Percentiles rank a stretch among this genome's conserved stretches.
Conservation (phyloP, 2,329 filamentous ascomycete genomes). For the Hymenoscyphus fraxineus region DNA sequence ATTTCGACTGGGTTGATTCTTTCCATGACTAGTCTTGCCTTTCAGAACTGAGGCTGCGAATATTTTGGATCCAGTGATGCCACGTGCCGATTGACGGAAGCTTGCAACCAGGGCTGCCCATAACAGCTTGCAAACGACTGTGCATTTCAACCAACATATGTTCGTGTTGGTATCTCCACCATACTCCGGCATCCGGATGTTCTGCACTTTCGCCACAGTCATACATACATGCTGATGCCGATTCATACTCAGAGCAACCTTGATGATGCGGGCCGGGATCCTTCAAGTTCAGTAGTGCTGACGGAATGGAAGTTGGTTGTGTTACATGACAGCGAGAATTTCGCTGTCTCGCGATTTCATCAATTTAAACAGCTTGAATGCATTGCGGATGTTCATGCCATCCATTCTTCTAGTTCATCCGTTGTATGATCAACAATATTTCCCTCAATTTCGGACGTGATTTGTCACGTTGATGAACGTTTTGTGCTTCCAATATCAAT, state of each 20-base stretch:
- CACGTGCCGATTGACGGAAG: background rate
- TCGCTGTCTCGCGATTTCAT: background rate
- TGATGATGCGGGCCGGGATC: constrained; percentile 1
- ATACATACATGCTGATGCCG: constrained; percentile 5
- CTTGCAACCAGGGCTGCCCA: background rate
- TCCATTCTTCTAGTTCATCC: constrained; percentile 2
- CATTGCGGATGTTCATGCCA: background rate
- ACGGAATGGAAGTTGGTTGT: background rate
- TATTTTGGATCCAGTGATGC: background rate
- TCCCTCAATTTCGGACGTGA: background rate
- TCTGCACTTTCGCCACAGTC: constrained; percentile 2
- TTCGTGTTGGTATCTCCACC: background rate
- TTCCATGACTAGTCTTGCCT: too few relatives aligned
- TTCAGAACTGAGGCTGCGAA: background rate
- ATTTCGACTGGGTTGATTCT: too few relatives aligned
- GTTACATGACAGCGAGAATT: background rate
- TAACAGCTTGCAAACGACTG: background rate
- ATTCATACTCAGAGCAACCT: background rate
- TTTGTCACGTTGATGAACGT: constrained; percentile 5
- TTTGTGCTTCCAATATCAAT: constrained; percentile 1
- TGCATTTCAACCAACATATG: background rate
- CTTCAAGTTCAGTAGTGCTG: constrained; percentile 2
- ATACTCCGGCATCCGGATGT: background rate
- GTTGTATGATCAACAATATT: constrained; percentile 2
- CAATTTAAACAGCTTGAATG: background rate